Evolutionary conservation across 2,329 filamentous ascomycete species (phyloP), one percentile per base, ranked within the genome.

Genomic region (Cladophialophora psammophila): DNA sequence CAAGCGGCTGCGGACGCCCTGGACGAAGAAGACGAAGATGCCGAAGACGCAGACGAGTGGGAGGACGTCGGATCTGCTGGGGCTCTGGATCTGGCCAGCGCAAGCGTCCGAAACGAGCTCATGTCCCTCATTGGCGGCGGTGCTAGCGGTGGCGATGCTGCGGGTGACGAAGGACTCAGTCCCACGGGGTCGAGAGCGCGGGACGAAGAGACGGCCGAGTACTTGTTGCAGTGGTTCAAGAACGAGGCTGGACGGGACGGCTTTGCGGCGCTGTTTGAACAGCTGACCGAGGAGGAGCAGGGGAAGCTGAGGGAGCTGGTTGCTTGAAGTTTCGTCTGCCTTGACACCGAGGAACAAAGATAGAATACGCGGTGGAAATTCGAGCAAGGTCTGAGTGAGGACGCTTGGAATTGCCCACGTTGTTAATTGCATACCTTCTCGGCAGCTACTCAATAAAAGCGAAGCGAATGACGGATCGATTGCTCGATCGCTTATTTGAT

Each of bases 161-260:
- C 85, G 15, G 78, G 76, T 2, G 83, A 81, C 0, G 82, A 83
- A 1, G 85, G 85, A 57, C 78, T 78, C 2, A 80, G 81, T 0
- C 80, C 80, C 54, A 77, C 76, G 2, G 79, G 78, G 63, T 75
- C 80, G 75, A 87, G 93, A 61, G 87, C 90, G 75, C 87, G 90
- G 38, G 94, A 98, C 76, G 93, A 97, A 75, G 93, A 97, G 83
- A 97, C 94, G 7, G 92, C 96, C 77, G 87, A 86, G 3, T 97
- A 93, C 77, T 82, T 98, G 55, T 85, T 88, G 0, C 88, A 94
- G 13, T 97, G 96, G 81, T 97, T 97, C 80, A 82, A 80, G 52
- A 79, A 82, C 50, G 82, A 84, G 53, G 84, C 82, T 13, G 77
- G 79, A n/a, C 85, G 84, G 70, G 78, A 81, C 1, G 85, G 80